Conservation (phyloP, 805 yeast species). For the Yamadazyma paraphyllophila region DNA sequence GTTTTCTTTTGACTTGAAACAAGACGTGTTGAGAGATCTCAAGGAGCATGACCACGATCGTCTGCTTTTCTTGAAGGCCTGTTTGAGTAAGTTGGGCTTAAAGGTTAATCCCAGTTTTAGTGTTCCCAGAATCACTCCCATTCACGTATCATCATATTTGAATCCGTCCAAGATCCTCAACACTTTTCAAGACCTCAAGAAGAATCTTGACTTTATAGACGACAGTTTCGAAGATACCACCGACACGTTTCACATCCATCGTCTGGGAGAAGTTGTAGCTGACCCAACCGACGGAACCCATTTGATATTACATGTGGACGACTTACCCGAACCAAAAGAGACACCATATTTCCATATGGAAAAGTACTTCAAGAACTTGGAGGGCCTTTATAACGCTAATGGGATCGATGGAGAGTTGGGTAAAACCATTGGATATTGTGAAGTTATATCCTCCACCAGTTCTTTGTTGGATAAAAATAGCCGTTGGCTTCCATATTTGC, state of each 20-base stretch:
- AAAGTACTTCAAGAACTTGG: slow-evolving; percentile 50
- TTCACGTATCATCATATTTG: slow-evolving; percentile 48
- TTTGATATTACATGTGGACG: slow-evolving; percentile 45
- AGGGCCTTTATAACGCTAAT: slow-evolving; percentile 19
- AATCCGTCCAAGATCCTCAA: slow-evolving; percentile 27
- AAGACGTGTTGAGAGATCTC: slow-evolving; percentile 33
- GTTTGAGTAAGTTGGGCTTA: slow-evolving; percentile 62
- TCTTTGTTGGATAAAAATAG: slow-evolving; percentile 74
- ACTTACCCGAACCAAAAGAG: slow-evolving; percentile 46
- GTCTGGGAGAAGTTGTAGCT: slow-evolving; percentile 23
- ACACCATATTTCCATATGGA: slow-evolving; percentile 75
- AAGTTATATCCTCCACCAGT: slow-evolving; percentile 86
- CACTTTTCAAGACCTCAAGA: slow-evolving; percentile 34
- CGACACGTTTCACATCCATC: slow-evolving; percentile 56
- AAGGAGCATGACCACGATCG: slow-evolving; percentile 47
- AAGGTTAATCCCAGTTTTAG: slow-evolving; percentile 57
- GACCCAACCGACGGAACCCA: slow-evolving; percentile 40
- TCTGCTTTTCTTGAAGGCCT: slow-evolving; percentile 51
- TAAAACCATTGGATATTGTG: slow-evolving; percentile 67
- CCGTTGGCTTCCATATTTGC: slow-evolving; percentile 53
- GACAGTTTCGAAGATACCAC: slow-evolving; percentile 47
- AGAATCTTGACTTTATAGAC: slow-evolving; percentile 33
- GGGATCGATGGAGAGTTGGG: slow-evolving; percentile 49
- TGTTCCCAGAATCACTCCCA: slow-evolving; percentile 68
- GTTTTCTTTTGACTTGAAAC: slow-evolving; percentile 40